These are phyloP conservation scores for Lipomyces starkeyi DNA, from an alignment of 805 yeast genomes.

Conservation along the genomic window DNA sequence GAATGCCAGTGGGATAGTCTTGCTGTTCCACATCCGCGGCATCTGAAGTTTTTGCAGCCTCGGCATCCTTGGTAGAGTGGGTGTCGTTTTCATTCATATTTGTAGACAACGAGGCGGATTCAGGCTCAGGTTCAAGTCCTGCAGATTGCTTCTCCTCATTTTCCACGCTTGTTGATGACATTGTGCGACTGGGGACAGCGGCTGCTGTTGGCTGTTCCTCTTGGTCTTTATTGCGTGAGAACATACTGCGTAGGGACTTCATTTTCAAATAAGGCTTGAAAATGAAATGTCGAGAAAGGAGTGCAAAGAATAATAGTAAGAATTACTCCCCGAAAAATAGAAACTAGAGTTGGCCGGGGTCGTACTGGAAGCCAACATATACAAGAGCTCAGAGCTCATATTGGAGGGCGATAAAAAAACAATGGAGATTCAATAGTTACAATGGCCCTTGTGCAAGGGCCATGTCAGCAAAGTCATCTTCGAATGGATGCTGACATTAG, in stretches of 20 bases:
- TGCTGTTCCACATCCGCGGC: background rate
- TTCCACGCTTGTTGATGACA: background rate
- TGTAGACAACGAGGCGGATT: background rate
- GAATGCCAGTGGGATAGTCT: background rate
- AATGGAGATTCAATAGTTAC: too few species aligned
- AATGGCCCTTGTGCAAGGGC: too few species aligned
- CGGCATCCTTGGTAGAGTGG: background rate
- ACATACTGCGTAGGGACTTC: background rate
- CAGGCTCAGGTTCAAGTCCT: background rate
- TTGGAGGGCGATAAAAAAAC: too few species aligned
- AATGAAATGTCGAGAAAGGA: too few species aligned
- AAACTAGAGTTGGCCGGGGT: too few species aligned
- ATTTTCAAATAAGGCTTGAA: too few species aligned
- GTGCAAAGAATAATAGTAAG: too few species aligned
- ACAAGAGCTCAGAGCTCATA: too few species aligned
- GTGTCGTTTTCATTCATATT: background rate
- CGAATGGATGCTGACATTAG: too few species aligned
- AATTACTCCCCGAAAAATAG: too few species aligned
- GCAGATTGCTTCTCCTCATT: constrained; percentile 2
- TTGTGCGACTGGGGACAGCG: background rate
- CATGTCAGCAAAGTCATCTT: too few species aligned
- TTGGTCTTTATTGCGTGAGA: background rate
- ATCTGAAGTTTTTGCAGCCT: background rate
- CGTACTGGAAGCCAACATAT: too few species aligned
- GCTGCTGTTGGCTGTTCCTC: background rate